Evolutionary conservation across 2,329 filamentous ascomycete genomes (phyloP).

Genomic region (Diaporthe nobilis): DNA sequence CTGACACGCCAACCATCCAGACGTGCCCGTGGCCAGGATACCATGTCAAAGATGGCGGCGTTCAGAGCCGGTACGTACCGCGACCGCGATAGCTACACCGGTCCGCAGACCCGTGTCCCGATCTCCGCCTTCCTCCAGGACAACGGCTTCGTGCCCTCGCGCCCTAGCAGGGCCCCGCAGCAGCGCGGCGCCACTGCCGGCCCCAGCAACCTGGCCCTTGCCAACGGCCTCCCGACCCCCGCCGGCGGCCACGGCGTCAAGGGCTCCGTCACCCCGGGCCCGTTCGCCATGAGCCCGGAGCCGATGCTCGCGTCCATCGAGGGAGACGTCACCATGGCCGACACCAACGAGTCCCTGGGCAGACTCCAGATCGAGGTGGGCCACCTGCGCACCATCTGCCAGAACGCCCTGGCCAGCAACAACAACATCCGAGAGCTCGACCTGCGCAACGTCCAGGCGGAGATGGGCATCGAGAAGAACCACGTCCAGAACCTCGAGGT

Average conservation of each 20-base stretch:
- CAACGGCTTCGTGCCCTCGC: conserved; percentile 30
- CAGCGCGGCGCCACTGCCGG: background rate
- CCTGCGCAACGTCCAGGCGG: background rate
- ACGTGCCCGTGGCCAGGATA: conserved; percentile 36
- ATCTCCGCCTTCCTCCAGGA: conserved; percentile 26
- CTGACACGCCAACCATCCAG: background rate
- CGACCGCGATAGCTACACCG: background rate
- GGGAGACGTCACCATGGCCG: background rate
- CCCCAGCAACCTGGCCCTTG: background rate
- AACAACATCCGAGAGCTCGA: conserved; percentile 23
- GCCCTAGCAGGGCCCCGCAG: background rate
- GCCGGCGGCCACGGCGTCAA: background rate
- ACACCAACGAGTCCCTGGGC: background rate
- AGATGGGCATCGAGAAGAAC: conserved; percentile 12
- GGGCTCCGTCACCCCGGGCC: background rate
- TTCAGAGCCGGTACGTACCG: conserved; percentile 35
- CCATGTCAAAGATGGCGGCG: conserved; percentile 41
- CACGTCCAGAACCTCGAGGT: background rate
- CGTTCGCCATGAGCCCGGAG: conserved; percentile 28
- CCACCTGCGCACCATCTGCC: conserved; percentile 33
- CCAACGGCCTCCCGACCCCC: background rate
- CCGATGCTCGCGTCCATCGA: conserved; percentile 18
- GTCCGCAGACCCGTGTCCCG: conserved; percentile 18
- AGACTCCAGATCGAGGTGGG: conserved; percentile 29
- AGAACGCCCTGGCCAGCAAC: conserved; percentile 23